These are phyloP conservation scores for Cephaloascus fragrans DNA, from an alignment of 805 yeast genomes.

Conservation along the genomic window DNA sequence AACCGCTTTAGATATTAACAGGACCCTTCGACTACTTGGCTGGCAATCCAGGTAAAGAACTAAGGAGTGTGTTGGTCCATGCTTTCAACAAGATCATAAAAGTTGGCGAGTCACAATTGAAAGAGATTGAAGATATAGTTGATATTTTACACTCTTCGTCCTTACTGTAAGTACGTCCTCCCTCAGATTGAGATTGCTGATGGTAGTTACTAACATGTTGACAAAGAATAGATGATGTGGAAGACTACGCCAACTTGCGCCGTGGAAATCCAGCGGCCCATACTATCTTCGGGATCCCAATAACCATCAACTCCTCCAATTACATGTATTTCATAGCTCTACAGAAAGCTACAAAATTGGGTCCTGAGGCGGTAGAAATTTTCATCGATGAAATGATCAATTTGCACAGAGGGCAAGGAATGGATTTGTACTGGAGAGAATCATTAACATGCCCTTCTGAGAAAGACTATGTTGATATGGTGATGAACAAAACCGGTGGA, in stretches of 20 bases:
- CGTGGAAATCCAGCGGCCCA: conserved; percentile 80
- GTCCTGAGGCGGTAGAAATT: conserved; percentile 24
- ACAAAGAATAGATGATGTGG: conserved; percentile 77
- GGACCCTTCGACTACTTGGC: conserved; percentile 44
- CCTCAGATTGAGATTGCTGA: too few relatives aligned
- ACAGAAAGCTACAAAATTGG: conserved; percentile 29
- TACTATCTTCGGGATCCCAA: conserved; percentile 63
- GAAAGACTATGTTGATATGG: conserved; percentile 67
- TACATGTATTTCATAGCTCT: conserved; percentile 73
- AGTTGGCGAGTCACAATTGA: conserved; percentile 27
- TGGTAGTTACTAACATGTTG: too few relatives aligned
- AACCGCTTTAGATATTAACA: conserved; percentile 10
- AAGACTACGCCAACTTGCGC: conserved; percentile 62
- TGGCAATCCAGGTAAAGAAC: conserved; percentile 45
- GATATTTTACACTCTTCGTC: conserved; percentile 59
- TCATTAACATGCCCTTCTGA: conserved; percentile 46
- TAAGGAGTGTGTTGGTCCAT: conserved; percentile 37
- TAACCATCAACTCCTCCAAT: conserved; percentile 76
- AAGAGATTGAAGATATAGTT: conserved; percentile 35
- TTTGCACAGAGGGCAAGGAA: conserved; percentile 83
- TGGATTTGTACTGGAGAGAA: conserved; percentile 87
- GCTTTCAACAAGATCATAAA: conserved; percentile 44
- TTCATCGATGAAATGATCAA: conserved; percentile 68
- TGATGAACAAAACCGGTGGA: conserved; percentile 84
- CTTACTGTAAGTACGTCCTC: conserved; percentile 21